phyloP scores from a whole-genome alignment of 352 stramenopile genomes.

The Peronospora farinosa region DNA sequence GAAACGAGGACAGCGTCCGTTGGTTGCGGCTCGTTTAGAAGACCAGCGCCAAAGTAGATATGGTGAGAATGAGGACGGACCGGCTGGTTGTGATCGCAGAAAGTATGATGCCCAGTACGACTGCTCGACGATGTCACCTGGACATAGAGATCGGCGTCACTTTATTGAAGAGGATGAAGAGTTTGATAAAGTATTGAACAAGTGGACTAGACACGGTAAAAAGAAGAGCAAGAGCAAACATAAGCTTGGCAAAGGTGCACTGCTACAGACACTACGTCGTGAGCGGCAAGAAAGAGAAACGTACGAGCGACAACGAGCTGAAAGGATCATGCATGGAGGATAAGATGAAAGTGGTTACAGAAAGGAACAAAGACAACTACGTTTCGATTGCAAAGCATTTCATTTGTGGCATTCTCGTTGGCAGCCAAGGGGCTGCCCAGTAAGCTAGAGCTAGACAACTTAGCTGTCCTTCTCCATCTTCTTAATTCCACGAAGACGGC shows the following conservation, averaged over 20 bases:
- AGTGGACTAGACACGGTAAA: constrained; percentile 11
- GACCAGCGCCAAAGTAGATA: constrained; percentile 3
- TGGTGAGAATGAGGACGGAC: constrained; percentile 11
- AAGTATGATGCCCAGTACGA: constrained; percentile 30
- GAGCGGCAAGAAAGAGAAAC: constrained; percentile 38
- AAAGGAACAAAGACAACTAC: not conserved
- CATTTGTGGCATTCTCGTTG: constrained; percentile 49
- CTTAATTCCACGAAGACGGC: constrained; percentile 96
- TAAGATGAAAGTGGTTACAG: not conserved
- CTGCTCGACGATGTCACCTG: constrained; percentile 18
- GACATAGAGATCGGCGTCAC: not conserved
- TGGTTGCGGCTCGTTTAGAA: constrained; percentile 1
- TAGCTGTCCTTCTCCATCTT: constrained; percentile 92
- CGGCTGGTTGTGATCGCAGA: constrained; percentile 22
- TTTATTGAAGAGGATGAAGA: not conserved
- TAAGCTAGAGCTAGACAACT: constrained; percentile 24
- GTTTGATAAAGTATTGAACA: constrained; percentile 8
- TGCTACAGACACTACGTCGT: constrained; percentile 35
- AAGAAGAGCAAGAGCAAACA: constrained; percentile 17
- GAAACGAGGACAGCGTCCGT: constrained; percentile 5
- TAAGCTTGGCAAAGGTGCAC: constrained; percentile 10
- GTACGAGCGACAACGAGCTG: constrained; percentile 23
- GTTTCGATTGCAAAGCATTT: constrained; percentile 30
- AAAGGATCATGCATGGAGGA: constrained; percentile 24
- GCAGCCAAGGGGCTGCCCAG: constrained; percentile 8